phyloP scores from a whole-genome alignment of 2,329 filamentous ascomycete species.

The Cryoendolithus antarcticus region DNA sequence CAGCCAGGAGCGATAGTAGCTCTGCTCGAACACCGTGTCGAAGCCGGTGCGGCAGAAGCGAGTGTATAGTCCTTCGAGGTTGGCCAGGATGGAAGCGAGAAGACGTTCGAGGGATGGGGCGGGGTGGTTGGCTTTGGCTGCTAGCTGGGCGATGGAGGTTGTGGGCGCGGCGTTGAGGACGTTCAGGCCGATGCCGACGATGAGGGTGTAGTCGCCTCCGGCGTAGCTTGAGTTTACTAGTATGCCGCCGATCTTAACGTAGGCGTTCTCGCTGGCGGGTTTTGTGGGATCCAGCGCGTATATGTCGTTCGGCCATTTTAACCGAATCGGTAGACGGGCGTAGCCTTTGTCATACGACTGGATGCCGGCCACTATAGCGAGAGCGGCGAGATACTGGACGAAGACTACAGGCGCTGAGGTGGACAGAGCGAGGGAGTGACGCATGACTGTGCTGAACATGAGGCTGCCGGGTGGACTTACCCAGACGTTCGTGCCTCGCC shows the following conservation, averaged over 20 bases:
- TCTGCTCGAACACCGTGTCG: slow-evolving; percentile 54
- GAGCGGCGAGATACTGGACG: slow-evolving; percentile 80
- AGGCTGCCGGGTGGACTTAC: slow-evolving; percentile 76
- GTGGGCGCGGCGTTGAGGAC: slow-evolving; percentile 82
- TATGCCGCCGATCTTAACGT: slow-evolving; percentile 88
- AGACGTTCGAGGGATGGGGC: slow-evolving; percentile 66
- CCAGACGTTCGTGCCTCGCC: slow-evolving; percentile 88
- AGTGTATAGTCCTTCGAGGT: slow-evolving; percentile 65
- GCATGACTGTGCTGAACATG: slow-evolving; percentile 79
- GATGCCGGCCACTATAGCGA: slow-evolving; percentile 76
- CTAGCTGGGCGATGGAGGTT: slow-evolving; percentile 67
- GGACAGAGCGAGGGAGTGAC: slow-evolving; percentile 64
- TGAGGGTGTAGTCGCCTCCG: slow-evolving; percentile 64
- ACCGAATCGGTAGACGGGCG: slow-evolving; percentile 59
- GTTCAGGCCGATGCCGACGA: slow-evolving; percentile 76
- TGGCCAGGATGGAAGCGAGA: slow-evolving; percentile 65
- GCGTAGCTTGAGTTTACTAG: slow-evolving; percentile 79
- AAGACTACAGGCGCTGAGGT: slow-evolving; percentile 73
- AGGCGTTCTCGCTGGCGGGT: slow-evolving; percentile 45
- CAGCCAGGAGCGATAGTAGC: slow-evolving; percentile 77
- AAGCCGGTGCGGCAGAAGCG: slow-evolving; percentile 68
- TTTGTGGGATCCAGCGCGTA: slow-evolving; percentile 26
- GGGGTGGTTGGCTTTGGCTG: slow-evolving; percentile 30
- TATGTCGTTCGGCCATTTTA: slow-evolving; percentile 98
- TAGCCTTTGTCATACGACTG: slow-evolving; percentile 68